These are phyloP conservation scores for Plasmodium coatneyi DNA, from an alignment of 169 alveolate genomes.

Conservation along the genomic window DNA sequence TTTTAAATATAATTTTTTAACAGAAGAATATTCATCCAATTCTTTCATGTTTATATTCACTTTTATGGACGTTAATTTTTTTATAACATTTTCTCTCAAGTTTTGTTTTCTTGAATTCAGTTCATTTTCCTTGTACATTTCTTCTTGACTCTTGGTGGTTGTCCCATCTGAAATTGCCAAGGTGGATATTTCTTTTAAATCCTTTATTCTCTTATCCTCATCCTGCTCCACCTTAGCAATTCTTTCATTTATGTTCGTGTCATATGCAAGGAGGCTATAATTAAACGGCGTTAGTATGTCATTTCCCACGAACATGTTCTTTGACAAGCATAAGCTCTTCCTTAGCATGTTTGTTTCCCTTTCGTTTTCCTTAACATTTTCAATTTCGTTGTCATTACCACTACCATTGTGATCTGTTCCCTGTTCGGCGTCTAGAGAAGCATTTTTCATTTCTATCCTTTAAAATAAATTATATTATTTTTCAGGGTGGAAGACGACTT, in stretches of 20 bases:
- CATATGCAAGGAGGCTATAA: slow-evolving; percentile 64
- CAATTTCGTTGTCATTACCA: not conserved
- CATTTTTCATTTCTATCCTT: slow-evolving; percentile 37
- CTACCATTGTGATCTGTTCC: not conserved
- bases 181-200: slow-evolving; percentile 54
- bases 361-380: slow-evolving; percentile 7
- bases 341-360: slow-evolving; percentile 13
- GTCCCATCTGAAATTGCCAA: slow-evolving; percentile 26
- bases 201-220: slow-evolving; percentile 18
- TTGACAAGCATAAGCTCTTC: slow-evolving; percentile 48
- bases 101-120: slow-evolving; percentile 35
- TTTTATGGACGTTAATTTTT: slow-evolving; percentile 54
- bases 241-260: slow-evolving; percentile 46
- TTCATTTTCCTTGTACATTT: slow-evolving; percentile 66
- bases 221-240: slow-evolving; percentile 20
- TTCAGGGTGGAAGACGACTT: not conserved
- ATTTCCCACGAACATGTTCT: slow-evolving; percentile 67
- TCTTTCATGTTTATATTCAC: slow-evolving; percentile 69
- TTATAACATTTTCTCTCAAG: slow-evolving; percentile 62
- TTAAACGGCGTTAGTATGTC: slow-evolving; percentile 65
- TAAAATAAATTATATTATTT: not conserved
- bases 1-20: slow-evolving; percentile 50
- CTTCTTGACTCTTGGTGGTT: slow-evolving; percentile 25
- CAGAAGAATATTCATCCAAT: slow-evolving; percentile 66
- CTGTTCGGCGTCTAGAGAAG: not conserved